Evolutionary conservation across 2,329 filamentous ascomycete species (phyloP).

Genomic region (Tolypocladium inflatum): DNA sequence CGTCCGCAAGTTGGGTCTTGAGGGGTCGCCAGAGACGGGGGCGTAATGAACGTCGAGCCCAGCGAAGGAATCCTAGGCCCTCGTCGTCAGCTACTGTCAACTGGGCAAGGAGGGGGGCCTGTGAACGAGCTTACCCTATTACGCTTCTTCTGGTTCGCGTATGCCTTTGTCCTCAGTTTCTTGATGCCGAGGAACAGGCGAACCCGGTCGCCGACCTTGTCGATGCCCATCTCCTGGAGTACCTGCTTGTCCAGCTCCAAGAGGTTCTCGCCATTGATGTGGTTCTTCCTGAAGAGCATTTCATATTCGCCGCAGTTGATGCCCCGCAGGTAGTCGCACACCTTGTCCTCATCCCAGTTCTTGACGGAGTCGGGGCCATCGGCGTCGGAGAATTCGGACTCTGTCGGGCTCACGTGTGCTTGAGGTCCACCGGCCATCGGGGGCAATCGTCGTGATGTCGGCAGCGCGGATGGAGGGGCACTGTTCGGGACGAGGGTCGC

Average conservation of each 20-base stretch:
- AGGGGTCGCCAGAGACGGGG: slow-evolving; percentile 29
- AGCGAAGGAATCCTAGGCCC: slow-evolving; percentile 67
- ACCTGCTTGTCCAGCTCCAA: slow-evolving; percentile 96
- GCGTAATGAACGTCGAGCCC: slow-evolving; percentile 57
- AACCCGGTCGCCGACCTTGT: slow-evolving; percentile 93
- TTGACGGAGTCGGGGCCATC: slow-evolving; percentile 67
- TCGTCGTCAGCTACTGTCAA: background rate
- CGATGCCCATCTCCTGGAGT: slow-evolving; percentile 95
- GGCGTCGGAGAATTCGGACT: slow-evolving; percentile 83
- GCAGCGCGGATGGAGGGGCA: slow-evolving; percentile 37
- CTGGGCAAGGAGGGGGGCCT: background rate
- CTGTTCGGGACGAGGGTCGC: slow-evolving; percentile 34
- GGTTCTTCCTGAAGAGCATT: slow-evolving; percentile 77
- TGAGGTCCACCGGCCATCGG: slow-evolving; percentile 40
- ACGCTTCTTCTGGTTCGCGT: slow-evolving; percentile 69
- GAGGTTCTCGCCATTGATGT: slow-evolving; percentile 95
- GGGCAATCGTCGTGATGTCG: slow-evolving; percentile 42
- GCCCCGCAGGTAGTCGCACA: slow-evolving; percentile 81
- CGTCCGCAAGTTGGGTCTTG: slow-evolving; percentile 49
- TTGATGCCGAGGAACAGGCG: slow-evolving; percentile 82
- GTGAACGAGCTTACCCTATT: slow-evolving; percentile 57
- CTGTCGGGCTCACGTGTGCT: slow-evolving; percentile 71
- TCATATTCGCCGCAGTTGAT: slow-evolving; percentile 95
- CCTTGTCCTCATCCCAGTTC: slow-evolving; percentile 86
- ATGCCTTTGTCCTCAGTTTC: slow-evolving; percentile 67